These are phyloP conservation scores for Aspergillus leporis DNA, from an alignment of 495 filamentous ascomycete species.

Conservation along the genomic window DNA sequence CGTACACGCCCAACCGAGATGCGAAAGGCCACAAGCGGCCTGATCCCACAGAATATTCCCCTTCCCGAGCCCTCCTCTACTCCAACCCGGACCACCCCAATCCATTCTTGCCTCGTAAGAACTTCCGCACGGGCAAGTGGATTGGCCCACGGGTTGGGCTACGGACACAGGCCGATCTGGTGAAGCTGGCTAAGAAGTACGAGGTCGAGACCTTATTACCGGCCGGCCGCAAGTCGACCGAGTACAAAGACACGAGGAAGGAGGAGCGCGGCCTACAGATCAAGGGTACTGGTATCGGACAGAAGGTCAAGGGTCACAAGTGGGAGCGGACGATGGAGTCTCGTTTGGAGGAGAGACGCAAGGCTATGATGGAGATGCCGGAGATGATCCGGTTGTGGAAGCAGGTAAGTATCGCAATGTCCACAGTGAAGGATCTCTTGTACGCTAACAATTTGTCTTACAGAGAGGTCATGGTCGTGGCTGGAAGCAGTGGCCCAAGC, in stretches of 20 bases:
- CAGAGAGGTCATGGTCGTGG: slow-evolving; percentile 83
- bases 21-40: slow-evolving; percentile 42
- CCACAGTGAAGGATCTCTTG: not conserved
- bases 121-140: slow-evolving; percentile 74
- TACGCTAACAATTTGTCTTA: slow-evolving; percentile 9
- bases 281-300: slow-evolving; percentile 89
- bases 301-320: slow-evolving; percentile 90
- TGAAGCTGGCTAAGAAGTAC: slow-evolving; percentile 78
- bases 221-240: slow-evolving; percentile 71
- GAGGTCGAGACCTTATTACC: slow-evolving; percentile 85
- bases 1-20: slow-evolving; percentile 49
- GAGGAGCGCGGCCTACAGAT: slow-evolving; percentile 74
- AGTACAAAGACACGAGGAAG: slow-evolving; percentile 61
- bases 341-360: slow-evolving; percentile 80
- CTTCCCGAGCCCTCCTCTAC: slow-evolving; percentile 38
- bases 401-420: slow-evolving; percentile 60
- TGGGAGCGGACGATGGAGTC: slow-evolving; percentile 86
- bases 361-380: slow-evolving; percentile 94
- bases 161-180: slow-evolving; percentile 85
- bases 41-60: slow-evolving; percentile 34
- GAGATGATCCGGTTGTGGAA: slow-evolving; percentile 89
- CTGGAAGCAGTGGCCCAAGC: slow-evolving; percentile 87
- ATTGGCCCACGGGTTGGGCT: slow-evolving; percentile 77
- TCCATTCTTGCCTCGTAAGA: slow-evolving; percentile 73
- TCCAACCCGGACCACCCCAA: slow-evolving; percentile 51